A percentile compares a stretch with the other conserved stretches of the same genome.
Evolutionary conservation across 2,329 filamentous ascomycete genomes (phyloP).

Genomic region (Tolypocladium endophyticum): DNA sequence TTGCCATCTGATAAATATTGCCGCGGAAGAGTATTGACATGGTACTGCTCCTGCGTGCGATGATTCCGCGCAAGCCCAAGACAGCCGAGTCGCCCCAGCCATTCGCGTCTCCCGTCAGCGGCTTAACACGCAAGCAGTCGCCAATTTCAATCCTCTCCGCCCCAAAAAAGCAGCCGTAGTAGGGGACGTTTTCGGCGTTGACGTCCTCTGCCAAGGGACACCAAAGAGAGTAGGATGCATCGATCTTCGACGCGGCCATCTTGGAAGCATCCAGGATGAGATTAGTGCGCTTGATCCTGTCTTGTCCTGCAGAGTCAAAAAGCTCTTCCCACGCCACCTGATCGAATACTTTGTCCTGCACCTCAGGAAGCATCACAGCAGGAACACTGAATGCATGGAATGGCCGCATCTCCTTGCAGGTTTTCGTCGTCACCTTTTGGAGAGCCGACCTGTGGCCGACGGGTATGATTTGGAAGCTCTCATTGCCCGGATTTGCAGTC

Average conservation of each 20-base stretch:
- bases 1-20: slow-evolving; percentile 25
- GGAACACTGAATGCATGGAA: slow-evolving; percentile 43
- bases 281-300: slow-evolving; percentile 27
- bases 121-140: slow-evolving; percentile 37
- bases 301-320: slow-evolving; percentile 20
- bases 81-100: slow-evolving; percentile 18
- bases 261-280: slow-evolving; percentile 40
- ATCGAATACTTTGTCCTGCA: slow-evolving; percentile 29
- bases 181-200: slow-evolving; percentile 22
- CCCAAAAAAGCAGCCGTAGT: slow-evolving; percentile 39
- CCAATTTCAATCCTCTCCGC: slow-evolving; percentile 37
- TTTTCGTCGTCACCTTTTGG: slow-evolving; percentile 27
- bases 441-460: slow-evolving; percentile 26
- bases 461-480: slow-evolving; percentile 27
- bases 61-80: slow-evolving; percentile 30
- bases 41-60: slow-evolving; percentile 23
- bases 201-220: slow-evolving; percentile 20
- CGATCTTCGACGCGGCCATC: slow-evolving; percentile 36
- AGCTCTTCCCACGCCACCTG: slow-evolving; percentile 31
- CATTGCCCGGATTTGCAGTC: slow-evolving; percentile 21
- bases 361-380: slow-evolving; percentile 24
- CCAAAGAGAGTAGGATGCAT: slow-evolving; percentile 39
- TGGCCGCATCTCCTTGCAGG: slow-evolving; percentile 32
- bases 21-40: slow-evolving; percentile 29
- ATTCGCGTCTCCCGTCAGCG: slow-evolving; percentile 25